These are phyloP conservation scores for Letharia lupina DNA, from an alignment of 495 filamentous ascomycete genomes.

Conservation along the genomic window DNA sequence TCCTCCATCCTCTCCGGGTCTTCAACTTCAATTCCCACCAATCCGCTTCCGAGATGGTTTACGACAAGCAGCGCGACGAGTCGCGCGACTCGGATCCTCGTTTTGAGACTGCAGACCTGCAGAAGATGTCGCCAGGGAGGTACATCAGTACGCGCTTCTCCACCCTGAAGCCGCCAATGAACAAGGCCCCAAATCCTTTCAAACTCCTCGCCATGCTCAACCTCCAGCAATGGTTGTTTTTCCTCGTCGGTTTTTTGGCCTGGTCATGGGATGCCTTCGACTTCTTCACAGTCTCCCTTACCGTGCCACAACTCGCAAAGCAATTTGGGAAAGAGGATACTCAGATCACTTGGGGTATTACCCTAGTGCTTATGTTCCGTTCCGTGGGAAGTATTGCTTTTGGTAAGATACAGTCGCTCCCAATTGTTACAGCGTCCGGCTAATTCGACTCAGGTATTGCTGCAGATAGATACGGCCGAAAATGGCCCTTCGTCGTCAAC, in stretches of 20 bases:
- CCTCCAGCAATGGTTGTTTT: conserved; percentile 77
- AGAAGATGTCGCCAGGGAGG: conserved; percentile 45
- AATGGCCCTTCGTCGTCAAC: conserved; percentile 83
- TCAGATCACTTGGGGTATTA: conserved; percentile 88
- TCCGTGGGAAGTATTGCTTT: conserved; percentile 66
- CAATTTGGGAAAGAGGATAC: conserved; percentile 57
- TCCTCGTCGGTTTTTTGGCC: conserved; percentile 49
- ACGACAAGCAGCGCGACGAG: conserved; percentile 14
- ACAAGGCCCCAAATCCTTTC: conserved; percentile 72
- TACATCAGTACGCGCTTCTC: conserved; percentile 67
- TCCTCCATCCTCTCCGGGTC: not conserved
- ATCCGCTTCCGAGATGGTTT: not conserved
- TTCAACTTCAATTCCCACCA: not conserved
- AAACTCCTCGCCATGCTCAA: conserved; percentile 60
- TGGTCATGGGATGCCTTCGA: conserved; percentile 89
- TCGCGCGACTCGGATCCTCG: conserved; percentile 16
- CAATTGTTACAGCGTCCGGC: not conserved
- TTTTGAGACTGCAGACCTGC: conserved; percentile 25
- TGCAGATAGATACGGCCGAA: conserved; percentile 73
- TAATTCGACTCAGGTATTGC: conserved; percentile 42
- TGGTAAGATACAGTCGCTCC: conserved; percentile 32
- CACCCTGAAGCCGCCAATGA: conserved; percentile 67
- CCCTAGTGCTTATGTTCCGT: conserved; percentile 72
- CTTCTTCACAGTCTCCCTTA: conserved; percentile 84
- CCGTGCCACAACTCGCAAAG: conserved; percentile 57